These are phyloP conservation scores for Lactifluus piperatus DNA, from an alignment of 768 basidiomycete genomes.

Conservation along the genomic window DNA sequence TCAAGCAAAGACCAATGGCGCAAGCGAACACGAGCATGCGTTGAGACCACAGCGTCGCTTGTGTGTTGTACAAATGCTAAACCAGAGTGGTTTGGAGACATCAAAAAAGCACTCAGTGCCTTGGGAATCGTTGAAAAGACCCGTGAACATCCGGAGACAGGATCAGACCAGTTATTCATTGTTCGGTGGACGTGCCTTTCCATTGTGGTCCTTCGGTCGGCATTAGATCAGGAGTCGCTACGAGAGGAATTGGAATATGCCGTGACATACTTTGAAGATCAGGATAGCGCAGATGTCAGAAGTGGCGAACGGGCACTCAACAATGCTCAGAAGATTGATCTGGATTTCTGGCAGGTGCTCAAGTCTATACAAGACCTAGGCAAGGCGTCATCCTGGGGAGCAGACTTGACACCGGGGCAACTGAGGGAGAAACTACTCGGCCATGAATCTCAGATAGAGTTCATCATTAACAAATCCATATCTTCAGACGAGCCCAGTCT, in stretches of 20 bases:
- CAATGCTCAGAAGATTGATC: not conserved
- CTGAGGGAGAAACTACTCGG: no score
- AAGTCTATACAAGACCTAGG: not conserved
- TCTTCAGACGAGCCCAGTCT: no score
- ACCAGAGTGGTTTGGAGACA: constrained; percentile 6
- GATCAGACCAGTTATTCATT: not conserved
- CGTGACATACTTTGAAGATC: not conserved
- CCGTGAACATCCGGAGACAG: not conserved
- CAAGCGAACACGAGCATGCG: constrained; percentile 1
- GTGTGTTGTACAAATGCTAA: not conserved
- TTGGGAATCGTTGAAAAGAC: not conserved
- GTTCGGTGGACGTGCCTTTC: not conserved
- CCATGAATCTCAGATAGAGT: no score
- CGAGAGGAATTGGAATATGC: no score
- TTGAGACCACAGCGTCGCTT: not conserved
- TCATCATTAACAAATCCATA: no score
- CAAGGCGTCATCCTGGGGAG: not conserved
- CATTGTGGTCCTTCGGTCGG: not conserved
- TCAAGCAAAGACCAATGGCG: not conserved
- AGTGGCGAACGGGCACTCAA: not conserved
- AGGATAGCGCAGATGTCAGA: not conserved
- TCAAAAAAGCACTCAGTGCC: not conserved
- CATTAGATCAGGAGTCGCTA: not conserved
- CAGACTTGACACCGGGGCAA: not conserved
- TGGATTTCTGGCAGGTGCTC: not conserved